Base-by-base conservation (phyloP, 169 alveolate species). In the Cryptosporidium viatorum region DNA sequence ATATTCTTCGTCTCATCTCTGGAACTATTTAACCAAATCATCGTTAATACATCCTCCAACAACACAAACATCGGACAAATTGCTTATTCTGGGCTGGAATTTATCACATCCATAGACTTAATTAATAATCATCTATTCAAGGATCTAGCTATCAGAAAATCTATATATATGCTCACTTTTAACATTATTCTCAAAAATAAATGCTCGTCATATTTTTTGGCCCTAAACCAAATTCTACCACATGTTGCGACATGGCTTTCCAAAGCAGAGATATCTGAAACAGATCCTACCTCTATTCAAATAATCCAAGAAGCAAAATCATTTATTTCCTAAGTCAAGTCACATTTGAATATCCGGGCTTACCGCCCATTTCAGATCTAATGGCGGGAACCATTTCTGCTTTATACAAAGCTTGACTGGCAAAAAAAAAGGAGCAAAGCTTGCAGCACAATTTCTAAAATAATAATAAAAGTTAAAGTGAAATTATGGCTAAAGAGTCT, bases 21-120 rank as follows among this genome's bases (percentile, higher is more conserved):
- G 3, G 89, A 80, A 29, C 75, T 80, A 41, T 80, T 62, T 23
- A 80, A 80, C 75, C 55, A 80, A n/a, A 80, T 80, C 33, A 62
- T 80, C 21, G 31, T 50, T 10, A 80, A 65, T 31, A 62, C 68
- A 5, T 41, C 80, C 0, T 18, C 59, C 18, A 80, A 50, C 31
- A 80, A 80, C 33, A 16, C 35, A 26, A 35, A 65, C 48, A 59
- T 35, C 7, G 51, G 23, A 5, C 89, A 80, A 18, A 80, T 80
- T 39, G 33, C 26, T 55, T 12, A 41, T 0, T 62, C 62, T 33
- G 89, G 74, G 12, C 48, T 80, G 18, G 89, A 80, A 12, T 21
- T 80, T 26, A 31, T 59, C 35, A 26, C 43, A 18, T 29, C 48
- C 29, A 45, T 80, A n/a, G 65, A 80, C 37, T 21, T 45, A 26